Evolutionary conservation across 2,329 filamentous ascomycete species (phyloP).

Genomic region (Dothistroma pini): DNA sequence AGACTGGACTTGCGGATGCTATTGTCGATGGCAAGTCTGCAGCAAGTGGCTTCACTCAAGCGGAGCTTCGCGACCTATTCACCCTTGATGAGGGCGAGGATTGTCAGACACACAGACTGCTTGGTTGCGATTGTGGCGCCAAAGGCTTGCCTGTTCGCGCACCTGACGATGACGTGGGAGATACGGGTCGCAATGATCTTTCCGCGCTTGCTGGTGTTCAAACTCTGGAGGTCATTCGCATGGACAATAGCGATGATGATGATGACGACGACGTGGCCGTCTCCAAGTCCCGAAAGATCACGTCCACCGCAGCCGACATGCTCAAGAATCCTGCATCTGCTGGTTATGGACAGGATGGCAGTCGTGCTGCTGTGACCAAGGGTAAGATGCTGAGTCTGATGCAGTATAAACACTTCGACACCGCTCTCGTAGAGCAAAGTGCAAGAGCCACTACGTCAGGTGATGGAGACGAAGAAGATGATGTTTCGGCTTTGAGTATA

Average conservation of each 20-base stretch:
- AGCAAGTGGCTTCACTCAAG: conserved; percentile 59
- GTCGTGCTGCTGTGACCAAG: conserved; percentile 27
- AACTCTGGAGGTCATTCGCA: conserved; percentile 20
- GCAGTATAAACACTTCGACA: conserved; percentile 54
- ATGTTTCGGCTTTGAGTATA: conserved; percentile 27
- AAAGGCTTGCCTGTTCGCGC: conserved; percentile 39
- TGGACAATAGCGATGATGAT: conserved; percentile 29
- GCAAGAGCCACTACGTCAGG: conserved; percentile 26
- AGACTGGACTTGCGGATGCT: conserved; percentile 65
- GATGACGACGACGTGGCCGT: conserved; percentile 23
- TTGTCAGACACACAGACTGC: conserved; percentile 66
- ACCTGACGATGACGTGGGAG: conserved; percentile 24
- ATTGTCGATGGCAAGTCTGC: conserved; percentile 65
- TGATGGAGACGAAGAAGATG: conserved; percentile 32
- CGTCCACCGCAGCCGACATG: conserved; percentile 26
- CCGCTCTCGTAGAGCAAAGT: conserved; percentile 31
- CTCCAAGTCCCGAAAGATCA: conserved; percentile 27
- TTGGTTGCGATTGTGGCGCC: conserved; percentile 61
- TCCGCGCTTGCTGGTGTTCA: conserved; percentile 16
- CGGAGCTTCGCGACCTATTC: conserved; percentile 66
- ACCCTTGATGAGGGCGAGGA: conserved; percentile 57
- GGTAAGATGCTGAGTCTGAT: conserved; percentile 51
- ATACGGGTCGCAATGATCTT: conserved; percentile 25
- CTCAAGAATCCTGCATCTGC: not conserved
- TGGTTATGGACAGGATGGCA: conserved; percentile 34